Conservation (phyloP, 495 filamentous ascomycete genomes). For the Neurospora sp. region DNA sequence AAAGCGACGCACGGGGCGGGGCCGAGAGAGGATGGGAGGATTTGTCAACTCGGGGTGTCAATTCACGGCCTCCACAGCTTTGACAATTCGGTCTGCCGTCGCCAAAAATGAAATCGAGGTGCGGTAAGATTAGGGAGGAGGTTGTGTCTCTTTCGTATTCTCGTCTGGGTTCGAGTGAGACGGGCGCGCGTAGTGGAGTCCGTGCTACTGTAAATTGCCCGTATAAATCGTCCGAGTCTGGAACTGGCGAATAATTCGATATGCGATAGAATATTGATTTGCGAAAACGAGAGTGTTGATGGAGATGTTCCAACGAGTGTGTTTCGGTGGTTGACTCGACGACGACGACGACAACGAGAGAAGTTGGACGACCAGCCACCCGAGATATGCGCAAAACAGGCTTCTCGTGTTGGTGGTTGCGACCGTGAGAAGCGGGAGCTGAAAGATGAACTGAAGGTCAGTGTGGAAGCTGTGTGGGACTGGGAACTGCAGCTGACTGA, state of each 20-base stretch:
- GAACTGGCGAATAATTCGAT: not conserved
- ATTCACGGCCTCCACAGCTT: not conserved
- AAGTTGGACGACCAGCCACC: not conserved
- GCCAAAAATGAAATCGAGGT: not conserved
- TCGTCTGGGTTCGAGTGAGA: not conserved
- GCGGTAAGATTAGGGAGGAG: not conserved
- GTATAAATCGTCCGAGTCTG: not conserved
- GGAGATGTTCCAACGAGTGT: constrained; percentile 3
- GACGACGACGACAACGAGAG: not conserved
- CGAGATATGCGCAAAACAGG: not conserved
- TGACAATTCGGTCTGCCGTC: not conserved
- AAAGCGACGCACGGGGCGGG: not conserved
- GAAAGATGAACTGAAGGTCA: not conserved
- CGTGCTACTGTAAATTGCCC: not conserved
- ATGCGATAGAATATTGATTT: not conserved
- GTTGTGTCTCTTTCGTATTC: not conserved
- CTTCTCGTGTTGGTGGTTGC: not conserved
- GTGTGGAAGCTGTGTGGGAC: not conserved
- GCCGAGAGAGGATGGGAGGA: not conserved
- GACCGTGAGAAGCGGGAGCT: not conserved
- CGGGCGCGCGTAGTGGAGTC: not conserved
- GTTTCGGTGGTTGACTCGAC: not conserved
- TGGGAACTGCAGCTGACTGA: not conserved
- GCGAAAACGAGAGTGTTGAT: not conserved
- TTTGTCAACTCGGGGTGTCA: not conserved